Percentiles rank a stretch among this genome's conserved stretches.
phyloP scores from a whole-genome alignment of 83 land plant genomes.

The Diphasiastrum complanatum region DNA sequence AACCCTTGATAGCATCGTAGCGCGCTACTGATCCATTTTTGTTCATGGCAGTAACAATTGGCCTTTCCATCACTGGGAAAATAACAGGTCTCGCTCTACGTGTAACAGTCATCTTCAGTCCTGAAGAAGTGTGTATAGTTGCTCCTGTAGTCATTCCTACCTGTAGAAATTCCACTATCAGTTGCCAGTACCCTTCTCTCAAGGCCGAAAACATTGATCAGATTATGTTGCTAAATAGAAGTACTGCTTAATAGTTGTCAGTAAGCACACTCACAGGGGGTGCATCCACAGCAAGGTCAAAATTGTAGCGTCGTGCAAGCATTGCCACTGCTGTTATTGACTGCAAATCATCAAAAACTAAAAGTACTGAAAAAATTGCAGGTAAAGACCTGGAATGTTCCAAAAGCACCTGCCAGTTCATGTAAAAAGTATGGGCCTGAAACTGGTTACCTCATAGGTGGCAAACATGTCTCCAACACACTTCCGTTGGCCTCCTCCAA shows the following conservation, averaged over 20 bases:
- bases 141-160: slow-evolving; percentile 84
- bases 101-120: slow-evolving; percentile 65
- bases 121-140: slow-evolving; percentile 80
- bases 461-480: slow-evolving; percentile 92
- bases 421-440: background rate
- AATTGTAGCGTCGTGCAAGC: slow-evolving; percentile 68
- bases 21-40: slow-evolving; percentile 2
- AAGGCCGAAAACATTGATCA: background rate
- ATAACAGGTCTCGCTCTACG: slow-evolving; percentile 41
- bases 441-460: slow-evolving; percentile 59
- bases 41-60: slow-evolving; percentile 18
- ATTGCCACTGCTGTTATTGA: slow-evolving; percentile 63
- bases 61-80: slow-evolving; percentile 34
- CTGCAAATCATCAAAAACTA: slow-evolving; percentile 31
- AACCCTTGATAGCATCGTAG: background rate
- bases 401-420: background rate
- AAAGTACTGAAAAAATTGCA: background rate
- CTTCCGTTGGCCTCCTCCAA: slow-evolving; percentile 86
- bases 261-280: slow-evolving; percentile 53
- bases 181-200: background rate
- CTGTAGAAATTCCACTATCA: slow-evolving; percentile 24
- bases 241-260: background rate
- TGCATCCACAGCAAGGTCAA: slow-evolving; percentile 66
- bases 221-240: slow-evolving; percentile 5
- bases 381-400: background rate